These are phyloP conservation scores for Aspergillus indologenus DNA, from an alignment of 495 filamentous ascomycete genomes.

Conservation along the genomic window DNA sequence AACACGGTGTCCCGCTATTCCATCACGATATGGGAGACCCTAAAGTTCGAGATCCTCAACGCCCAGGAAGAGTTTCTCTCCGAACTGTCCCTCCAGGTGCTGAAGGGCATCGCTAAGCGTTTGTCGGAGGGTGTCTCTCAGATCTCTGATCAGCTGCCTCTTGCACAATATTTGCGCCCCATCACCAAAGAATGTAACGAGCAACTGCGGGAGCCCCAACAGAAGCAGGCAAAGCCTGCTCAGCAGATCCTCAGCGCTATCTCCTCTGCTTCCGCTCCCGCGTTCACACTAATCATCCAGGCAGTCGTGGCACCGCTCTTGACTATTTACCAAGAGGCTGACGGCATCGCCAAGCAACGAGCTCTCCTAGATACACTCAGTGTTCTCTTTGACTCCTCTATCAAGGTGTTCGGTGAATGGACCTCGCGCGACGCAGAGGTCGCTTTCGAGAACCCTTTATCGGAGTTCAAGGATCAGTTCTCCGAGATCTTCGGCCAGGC, in stretches of 20 bases:
- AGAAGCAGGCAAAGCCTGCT: slow-evolving; percentile 69
- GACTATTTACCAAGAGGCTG: slow-evolving; percentile 61
- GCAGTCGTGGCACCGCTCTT: slow-evolving; percentile 58
- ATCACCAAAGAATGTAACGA: slow-evolving; percentile 70
- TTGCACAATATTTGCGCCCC: slow-evolving; percentile 60
- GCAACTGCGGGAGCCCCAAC: slow-evolving; percentile 70
- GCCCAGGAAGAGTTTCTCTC: slow-evolving; percentile 69
- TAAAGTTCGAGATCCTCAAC: slow-evolving; percentile 77
- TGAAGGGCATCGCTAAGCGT: slow-evolving; percentile 55
- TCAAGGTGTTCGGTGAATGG: slow-evolving; percentile 58
- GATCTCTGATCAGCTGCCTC: slow-evolving; percentile 47
- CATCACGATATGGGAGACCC: slow-evolving; percentile 66
- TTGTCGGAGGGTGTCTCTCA: slow-evolving; percentile 53
- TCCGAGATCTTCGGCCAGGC: slow-evolving; percentile 60
- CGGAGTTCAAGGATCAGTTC: slow-evolving; percentile 58
- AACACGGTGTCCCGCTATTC: slow-evolving; percentile 65
- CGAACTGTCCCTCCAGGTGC: slow-evolving; percentile 53
- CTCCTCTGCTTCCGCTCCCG: slow-evolving; percentile 52
- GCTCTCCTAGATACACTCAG: slow-evolving; percentile 64
- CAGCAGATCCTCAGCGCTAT: slow-evolving; percentile 60
- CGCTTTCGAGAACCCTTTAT: slow-evolving; percentile 48
- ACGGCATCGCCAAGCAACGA: slow-evolving; percentile 63
- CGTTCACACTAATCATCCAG: slow-evolving; percentile 54
- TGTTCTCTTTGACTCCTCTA: slow-evolving; percentile 55
- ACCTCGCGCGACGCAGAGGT: slow-evolving; percentile 37